A percentile compares a stretch with the other conserved stretches of the same genome.
phyloP scores from a whole-genome alignment of 2,329 filamentous ascomycete species.

The Aspergillus niger region DNA sequence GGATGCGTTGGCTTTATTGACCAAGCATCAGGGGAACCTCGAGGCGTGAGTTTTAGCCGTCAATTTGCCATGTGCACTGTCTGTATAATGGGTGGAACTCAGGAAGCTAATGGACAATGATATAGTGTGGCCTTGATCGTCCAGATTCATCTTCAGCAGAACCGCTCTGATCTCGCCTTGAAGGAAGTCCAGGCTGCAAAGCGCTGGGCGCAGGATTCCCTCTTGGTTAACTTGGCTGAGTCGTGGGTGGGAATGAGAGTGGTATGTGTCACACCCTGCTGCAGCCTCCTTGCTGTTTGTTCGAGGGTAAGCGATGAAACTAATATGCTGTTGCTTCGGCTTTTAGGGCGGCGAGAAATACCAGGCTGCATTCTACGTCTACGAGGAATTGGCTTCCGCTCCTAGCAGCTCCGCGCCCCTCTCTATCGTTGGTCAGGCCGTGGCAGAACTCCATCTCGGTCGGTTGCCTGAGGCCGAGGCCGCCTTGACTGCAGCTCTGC shows the following conservation, averaged over 20 bases:
- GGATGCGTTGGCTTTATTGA: conserved; percentile 76
- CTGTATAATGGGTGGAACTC: background rate
- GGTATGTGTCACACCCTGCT: conserved; percentile 52
- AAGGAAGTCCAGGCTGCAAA: conserved; percentile 87
- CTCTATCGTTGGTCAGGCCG: conserved; percentile 81
- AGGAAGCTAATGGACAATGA: background rate
- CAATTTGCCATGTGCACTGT: too few species aligned
- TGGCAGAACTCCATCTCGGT: conserved; percentile 88
- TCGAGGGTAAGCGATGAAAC: background rate
- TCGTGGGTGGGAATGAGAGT: conserved; percentile 89
- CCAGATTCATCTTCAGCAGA: conserved; percentile 90
- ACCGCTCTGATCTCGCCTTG: conserved; percentile 83
- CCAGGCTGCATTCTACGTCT: conserved; percentile 96
- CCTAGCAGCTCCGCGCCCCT: conserved; percentile 75
- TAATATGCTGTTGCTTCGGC: background rate
- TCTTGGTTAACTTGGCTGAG: conserved; percentile 92
- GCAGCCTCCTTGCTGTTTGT: background rate
- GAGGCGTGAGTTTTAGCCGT: conserved; percentile 64
- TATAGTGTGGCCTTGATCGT: conserved; percentile 76
- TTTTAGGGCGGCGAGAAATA: conserved; percentile 87
- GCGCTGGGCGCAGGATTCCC: conserved; percentile 91
- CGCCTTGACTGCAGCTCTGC: conserved; percentile 76
- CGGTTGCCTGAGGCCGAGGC: conserved; percentile 85
- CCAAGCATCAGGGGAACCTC: conserved; percentile 79
- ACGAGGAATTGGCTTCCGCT: conserved; percentile 89